Evolutionary conservation across 148 eudicot species (phyloP).

Genomic region (Chenopodium album): DNA sequence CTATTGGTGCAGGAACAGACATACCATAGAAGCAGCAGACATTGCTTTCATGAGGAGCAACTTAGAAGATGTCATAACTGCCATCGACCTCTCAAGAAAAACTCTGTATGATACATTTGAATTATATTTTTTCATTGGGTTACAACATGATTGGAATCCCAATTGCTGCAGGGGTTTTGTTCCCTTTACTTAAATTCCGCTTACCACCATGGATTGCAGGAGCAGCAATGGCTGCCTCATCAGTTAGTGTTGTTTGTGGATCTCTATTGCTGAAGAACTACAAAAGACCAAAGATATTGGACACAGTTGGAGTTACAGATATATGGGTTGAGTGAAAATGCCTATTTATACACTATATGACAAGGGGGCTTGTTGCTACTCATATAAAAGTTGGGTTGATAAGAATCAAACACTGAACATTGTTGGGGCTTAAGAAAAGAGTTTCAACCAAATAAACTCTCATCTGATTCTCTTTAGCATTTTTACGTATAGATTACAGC

Average conservation of each 20-base stretch:
- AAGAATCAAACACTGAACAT: neutral
- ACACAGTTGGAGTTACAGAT: constrained; percentile 45
- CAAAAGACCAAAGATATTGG: constrained; percentile 58
- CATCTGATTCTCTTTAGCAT: neutral
- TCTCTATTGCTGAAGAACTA: constrained; percentile 80
- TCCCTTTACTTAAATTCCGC: constrained; percentile 50
- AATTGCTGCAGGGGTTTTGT: constrained; percentile 66
- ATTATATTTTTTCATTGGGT: constrained; percentile 81
- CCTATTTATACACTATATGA: neutral
- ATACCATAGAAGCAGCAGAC: no score
- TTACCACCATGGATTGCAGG: constrained; percentile 95
- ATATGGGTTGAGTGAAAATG: constrained; percentile 41
- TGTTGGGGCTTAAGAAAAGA: neutral
- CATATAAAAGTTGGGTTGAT: neutral
- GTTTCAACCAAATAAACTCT: neutral
- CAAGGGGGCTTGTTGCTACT: no score
- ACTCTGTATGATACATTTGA: constrained; percentile 59
- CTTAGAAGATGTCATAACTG: constrained; percentile 84
- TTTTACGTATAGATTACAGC: neutral
- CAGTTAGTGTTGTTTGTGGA: constrained; percentile 52
- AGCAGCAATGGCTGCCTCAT: constrained; percentile 98
- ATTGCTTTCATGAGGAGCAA: constrained; percentile 34
- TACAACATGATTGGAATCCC: constrained; percentile 74
- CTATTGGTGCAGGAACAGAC: no score
- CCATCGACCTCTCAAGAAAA: constrained; percentile 84